These are phyloP conservation scores for Sisymbrium irio DNA, from an alignment of 345 rosid species.

Conservation along the genomic window DNA sequence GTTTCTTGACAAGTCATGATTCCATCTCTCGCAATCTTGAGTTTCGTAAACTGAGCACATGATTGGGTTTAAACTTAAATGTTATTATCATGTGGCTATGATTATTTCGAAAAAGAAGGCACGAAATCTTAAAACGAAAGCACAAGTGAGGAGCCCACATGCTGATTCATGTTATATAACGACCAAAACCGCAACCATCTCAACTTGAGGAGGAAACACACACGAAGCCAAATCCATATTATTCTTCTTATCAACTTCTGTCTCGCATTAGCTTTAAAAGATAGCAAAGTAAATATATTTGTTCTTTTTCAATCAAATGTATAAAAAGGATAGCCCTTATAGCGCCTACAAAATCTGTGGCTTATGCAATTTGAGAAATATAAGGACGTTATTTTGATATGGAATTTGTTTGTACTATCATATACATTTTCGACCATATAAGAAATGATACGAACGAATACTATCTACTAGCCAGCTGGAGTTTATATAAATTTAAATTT, in stretches of 20 bases:
- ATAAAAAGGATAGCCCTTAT: background rate
- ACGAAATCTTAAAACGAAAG: background rate
- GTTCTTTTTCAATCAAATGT: background rate
- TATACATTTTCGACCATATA: slow-evolving; percentile 1
- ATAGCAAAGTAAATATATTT: background rate
- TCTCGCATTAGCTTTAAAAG: background rate
- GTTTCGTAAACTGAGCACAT: background rate
- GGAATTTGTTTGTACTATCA: background rate
- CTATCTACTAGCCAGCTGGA: background rate
- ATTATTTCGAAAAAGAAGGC: background rate
- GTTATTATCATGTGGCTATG: background rate
- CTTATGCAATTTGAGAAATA: background rate
- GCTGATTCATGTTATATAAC: slow-evolving; percentile 21
- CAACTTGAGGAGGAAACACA: slow-evolving; percentile 23
- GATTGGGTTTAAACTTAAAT: background rate
- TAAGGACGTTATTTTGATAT: background rate
- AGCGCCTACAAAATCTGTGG: slow-evolving; percentile 13
- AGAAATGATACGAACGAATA: background rate
- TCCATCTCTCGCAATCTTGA: background rate
- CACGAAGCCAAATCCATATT: slow-evolving; percentile 8
- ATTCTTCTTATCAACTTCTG: slow-evolving; percentile 25
- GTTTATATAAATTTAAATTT: too few relatives aligned
- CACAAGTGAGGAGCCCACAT: slow-evolving; percentile 18
- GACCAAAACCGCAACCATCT: slow-evolving; percentile 11
- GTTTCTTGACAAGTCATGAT: background rate